Evolutionary conservation across 2,329 filamentous ascomycete species (phyloP).

Genomic region (Orbilia ellipsospora): DNA sequence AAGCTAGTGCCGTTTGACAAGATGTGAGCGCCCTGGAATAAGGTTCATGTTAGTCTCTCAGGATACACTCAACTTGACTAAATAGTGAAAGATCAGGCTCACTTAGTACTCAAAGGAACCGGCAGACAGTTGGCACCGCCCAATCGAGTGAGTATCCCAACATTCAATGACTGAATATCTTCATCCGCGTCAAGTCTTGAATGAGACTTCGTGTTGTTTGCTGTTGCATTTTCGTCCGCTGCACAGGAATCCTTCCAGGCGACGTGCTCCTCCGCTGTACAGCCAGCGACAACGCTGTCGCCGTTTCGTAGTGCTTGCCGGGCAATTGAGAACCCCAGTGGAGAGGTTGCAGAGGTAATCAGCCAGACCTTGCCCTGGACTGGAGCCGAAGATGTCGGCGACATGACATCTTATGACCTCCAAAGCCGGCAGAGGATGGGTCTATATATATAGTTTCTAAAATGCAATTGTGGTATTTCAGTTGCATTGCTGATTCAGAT

Average conservation of each 20-base stretch:
- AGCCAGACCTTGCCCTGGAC: conserved; percentile 75
- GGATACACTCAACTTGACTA: background rate
- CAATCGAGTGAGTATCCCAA: conserved; percentile 63
- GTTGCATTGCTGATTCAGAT: background rate
- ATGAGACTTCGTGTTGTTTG: conserved; percentile 29
- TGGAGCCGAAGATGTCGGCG: conserved; percentile 22
- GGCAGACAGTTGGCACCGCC: conserved; percentile 56
- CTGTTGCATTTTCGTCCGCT: conserved; percentile 47
- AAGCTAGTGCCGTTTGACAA: conserved; percentile 86
- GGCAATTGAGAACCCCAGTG: conserved; percentile 83
- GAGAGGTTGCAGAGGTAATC: conserved; percentile 85
- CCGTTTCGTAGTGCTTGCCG: conserved; percentile 87
- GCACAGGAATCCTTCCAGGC: conserved; percentile 23
- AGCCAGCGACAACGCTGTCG: conserved; percentile 86
- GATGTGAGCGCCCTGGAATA: conserved; percentile 70
- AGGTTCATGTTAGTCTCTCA: too few species aligned
- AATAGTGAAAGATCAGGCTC: conserved; percentile 3
- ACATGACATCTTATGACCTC: conserved; percentile 42
- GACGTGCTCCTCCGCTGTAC: conserved; percentile 81
- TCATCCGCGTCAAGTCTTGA: conserved; percentile 4
- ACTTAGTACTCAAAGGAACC: conserved; percentile 57
- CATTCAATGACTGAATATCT: conserved; percentile 70
- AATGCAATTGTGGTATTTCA: background rate
- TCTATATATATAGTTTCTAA: too few species aligned
- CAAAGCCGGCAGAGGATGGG: background rate